phyloP scores from a whole-genome alignment of 164 flowering plant species.

The Chimonanthus salicifolius region DNA sequence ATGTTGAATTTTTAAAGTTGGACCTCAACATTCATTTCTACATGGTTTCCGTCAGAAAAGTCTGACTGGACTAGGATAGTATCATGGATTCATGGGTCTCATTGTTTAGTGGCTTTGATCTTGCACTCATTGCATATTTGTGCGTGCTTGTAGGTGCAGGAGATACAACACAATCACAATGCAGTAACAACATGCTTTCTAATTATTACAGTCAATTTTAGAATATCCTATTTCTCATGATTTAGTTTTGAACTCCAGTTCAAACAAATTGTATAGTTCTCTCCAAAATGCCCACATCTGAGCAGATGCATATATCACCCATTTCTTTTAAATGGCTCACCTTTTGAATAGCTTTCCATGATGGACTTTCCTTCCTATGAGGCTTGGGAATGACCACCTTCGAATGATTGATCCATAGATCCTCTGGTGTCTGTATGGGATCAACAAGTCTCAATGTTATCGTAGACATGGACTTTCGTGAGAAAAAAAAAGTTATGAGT shows the following conservation, averaged over 20 bases:
- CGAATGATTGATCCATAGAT: conserved; percentile 85
- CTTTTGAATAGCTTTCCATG: conserved; percentile 91
- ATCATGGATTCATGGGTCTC: background rate
- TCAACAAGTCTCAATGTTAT: background rate
- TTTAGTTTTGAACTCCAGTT: background rate
- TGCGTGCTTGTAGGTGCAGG: background rate
- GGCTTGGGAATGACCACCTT: conserved; percentile 84
- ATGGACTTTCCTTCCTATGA: conserved; percentile 65
- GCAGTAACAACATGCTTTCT: background rate
- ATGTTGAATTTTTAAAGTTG: too few species aligned
- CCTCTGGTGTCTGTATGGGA: conserved; percentile 81
- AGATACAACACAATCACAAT: background rate
- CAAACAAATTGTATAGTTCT: background rate
- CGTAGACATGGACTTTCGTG: background rate
- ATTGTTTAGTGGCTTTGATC: background rate
- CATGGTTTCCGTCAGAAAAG: too few species aligned
- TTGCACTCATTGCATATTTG: background rate
- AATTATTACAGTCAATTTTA: background rate
- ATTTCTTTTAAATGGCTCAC: conserved; percentile 28
- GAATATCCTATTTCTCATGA: background rate
- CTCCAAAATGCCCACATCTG: background rate
- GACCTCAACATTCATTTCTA: too few species aligned
- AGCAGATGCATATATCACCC: background rate
- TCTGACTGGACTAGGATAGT: background rate
- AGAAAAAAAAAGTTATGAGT: background rate